These are phyloP conservation scores for Cutaneotrichosporon sp. DNA, from an alignment of 1,284 basidiomycete species.

Conservation along the genomic window DNA sequence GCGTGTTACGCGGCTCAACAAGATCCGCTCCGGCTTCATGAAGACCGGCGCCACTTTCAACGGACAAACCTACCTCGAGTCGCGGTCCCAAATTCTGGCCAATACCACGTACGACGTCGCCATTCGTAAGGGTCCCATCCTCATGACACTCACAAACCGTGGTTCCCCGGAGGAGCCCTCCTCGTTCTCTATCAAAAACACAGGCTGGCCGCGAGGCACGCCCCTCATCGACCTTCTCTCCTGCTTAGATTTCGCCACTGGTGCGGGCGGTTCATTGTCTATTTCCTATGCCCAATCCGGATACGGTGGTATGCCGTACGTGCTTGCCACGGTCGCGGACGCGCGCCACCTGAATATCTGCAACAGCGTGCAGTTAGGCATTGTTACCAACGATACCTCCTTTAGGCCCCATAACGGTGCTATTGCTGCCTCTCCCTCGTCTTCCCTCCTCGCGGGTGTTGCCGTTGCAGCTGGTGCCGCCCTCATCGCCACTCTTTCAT, in stretches of 20 bases:
- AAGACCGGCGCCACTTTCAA: constrained; percentile 48
- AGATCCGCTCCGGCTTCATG: constrained; percentile 66
- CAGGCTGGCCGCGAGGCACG: constrained; percentile 37
- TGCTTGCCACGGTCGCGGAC: constrained; percentile 16
- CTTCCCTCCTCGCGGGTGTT: background rate
- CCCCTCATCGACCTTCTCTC: constrained; percentile 44
- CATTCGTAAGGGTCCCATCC: constrained; percentile 64
- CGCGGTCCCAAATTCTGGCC: constrained; percentile 58
- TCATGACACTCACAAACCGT: constrained; percentile 65
- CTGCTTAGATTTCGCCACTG: constrained; percentile 37
- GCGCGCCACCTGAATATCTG: constrained; percentile 11
- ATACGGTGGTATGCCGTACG: constrained; percentile 45
- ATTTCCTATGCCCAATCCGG: constrained; percentile 40
- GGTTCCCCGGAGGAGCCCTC: constrained; percentile 36
- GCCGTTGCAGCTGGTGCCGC: background rate
- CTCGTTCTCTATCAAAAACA: constrained; percentile 32
- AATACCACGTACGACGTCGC: constrained; percentile 60
- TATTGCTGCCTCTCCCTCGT: too few species aligned
- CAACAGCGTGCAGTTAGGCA: constrained; percentile 11
- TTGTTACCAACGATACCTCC: constrained; percentile 2
- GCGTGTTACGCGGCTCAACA: constrained; percentile 61
- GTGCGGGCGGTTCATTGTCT: constrained; percentile 37
- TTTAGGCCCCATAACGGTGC: too few species aligned
- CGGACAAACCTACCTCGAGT: constrained; percentile 55
- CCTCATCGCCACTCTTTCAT: background rate